phyloP scores from a whole-genome alignment of 345 rosid genomes.

The Turritis glabra region DNA sequence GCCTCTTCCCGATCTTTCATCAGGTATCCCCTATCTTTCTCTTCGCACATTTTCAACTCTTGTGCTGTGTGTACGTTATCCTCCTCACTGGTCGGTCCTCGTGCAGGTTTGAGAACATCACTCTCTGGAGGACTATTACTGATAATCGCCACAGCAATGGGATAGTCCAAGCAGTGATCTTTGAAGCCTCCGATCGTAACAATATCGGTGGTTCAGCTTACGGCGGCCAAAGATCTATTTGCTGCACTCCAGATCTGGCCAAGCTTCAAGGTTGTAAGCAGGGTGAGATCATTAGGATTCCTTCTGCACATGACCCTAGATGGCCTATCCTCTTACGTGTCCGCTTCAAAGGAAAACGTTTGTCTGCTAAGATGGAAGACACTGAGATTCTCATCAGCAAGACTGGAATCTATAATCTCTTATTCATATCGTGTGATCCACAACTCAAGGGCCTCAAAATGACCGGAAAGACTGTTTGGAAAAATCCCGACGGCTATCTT shows the following conservation, averaged over 20 bases:
- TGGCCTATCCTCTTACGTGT: constrained; percentile 82
- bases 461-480: constrained; percentile 96
- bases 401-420: constrained; percentile 93
- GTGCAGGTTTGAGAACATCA: constrained; percentile 72
- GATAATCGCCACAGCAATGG: constrained; percentile 50
- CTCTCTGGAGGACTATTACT: constrained; percentile 66
- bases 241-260: constrained; percentile 96
- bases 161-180: constrained; percentile 76
- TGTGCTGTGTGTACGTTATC: neutral
- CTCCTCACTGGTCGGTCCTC: constrained; percentile 5
- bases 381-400: constrained; percentile 51
- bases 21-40: constrained; percentile 43
- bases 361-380: constrained; percentile 48
- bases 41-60: constrained; percentile 6
- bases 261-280: constrained; percentile 95
- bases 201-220: constrained; percentile 97
- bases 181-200: constrained; percentile 94
- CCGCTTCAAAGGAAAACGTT: constrained; percentile 54
- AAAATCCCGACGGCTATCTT: constrained; percentile 85
- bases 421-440: constrained; percentile 87
- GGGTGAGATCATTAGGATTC: constrained; percentile 86
- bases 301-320: constrained; percentile 61
- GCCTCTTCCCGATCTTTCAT: constrained; percentile 56
- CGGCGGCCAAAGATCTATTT: constrained; percentile 96
- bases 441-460: constrained; percentile 70